phyloP scores from a whole-genome alignment of 768 basidiomycete genomes.

The Mycena crocata region DNA sequence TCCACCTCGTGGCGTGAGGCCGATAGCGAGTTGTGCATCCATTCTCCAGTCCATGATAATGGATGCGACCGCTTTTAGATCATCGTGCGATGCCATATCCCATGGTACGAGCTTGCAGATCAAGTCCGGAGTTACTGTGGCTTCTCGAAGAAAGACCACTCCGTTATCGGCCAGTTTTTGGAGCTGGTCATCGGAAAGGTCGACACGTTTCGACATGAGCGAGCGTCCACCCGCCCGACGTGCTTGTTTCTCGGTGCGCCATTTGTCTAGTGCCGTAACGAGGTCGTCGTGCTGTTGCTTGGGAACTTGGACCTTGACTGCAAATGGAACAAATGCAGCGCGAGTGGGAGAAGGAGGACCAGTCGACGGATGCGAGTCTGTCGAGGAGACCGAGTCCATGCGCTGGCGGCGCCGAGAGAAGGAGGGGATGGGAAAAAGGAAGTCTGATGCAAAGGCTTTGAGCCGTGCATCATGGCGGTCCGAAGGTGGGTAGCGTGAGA shows the following conservation, averaged over 20 bases:
- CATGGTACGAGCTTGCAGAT: conserved; percentile 13
- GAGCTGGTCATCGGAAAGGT: conserved; percentile 5
- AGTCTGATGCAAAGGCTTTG: conserved; percentile 17
- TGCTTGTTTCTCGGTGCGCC: conserved; percentile 3
- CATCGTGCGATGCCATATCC: conserved; percentile 1
- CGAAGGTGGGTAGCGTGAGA: conserved; percentile 17
- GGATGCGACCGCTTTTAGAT: conserved; percentile 4
- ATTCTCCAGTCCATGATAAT: conserved; percentile 17
- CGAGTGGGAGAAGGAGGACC: background rate
- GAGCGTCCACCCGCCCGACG: background rate
- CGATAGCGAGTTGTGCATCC: conserved; percentile 15
- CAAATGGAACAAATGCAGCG: conserved; percentile 2
- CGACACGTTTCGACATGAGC: conserved; percentile 8
- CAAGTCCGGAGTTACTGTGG: conserved; percentile 8
- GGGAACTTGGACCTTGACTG: conserved; percentile 3
- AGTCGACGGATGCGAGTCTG: background rate
- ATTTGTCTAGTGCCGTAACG: conserved; percentile 5
- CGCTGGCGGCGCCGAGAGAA: conserved; percentile 12
- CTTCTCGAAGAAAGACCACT: conserved; percentile 6
- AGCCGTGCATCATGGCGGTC: conserved; percentile 19
- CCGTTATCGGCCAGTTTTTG: conserved; percentile 13
- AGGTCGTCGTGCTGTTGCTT: conserved; percentile 18
- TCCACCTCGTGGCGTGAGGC: conserved; percentile 1
- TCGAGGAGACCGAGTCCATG: conserved; percentile 14
- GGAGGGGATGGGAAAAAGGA: conserved; percentile 9